These are phyloP conservation scores for Colletotrichum endophyticum DNA, from an alignment of 2,329 filamentous ascomycete genomes.

Conservation along the genomic window DNA sequence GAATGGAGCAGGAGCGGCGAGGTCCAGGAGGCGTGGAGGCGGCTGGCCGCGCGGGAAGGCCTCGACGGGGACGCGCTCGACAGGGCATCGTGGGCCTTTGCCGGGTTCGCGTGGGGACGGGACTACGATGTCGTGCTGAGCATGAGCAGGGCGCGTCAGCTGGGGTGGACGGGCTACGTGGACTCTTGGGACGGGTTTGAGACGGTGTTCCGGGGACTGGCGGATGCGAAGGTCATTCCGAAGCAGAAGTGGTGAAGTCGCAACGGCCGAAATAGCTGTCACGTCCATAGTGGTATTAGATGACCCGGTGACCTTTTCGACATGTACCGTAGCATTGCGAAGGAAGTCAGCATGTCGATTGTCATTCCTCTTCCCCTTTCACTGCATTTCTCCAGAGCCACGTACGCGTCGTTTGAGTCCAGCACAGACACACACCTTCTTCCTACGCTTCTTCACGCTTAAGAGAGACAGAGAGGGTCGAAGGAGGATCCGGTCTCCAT, in stretches of 20 bases:
- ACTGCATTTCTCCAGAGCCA: background rate
- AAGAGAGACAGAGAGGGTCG: background rate
- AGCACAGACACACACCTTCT: background rate
- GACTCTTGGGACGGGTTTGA: background rate
- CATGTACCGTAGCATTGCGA: background rate
- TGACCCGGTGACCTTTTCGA: background rate
- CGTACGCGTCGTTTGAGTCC: background rate
- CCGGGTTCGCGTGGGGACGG: slow-evolving; percentile 46
- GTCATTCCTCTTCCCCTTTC: background rate
- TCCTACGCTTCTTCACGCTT: background rate
- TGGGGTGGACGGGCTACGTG: slow-evolving; percentile 42
- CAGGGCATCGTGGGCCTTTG: slow-evolving; percentile 46
- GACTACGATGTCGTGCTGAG: slow-evolving; percentile 43
- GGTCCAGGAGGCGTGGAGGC: slow-evolving; percentile 43
- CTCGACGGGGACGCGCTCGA: slow-evolving; percentile 39
- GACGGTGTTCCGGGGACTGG: slow-evolving; percentile 30
- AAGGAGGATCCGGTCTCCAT: background rate
- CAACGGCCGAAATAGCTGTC: background rate
- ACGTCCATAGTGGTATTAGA: background rate
- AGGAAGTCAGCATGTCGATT: background rate
- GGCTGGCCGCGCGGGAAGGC: slow-evolving; percentile 39
- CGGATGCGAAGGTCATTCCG: slow-evolving; percentile 29
- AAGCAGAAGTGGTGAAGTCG: background rate
- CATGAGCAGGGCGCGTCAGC: slow-evolving; percentile 48
- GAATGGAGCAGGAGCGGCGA: slow-evolving; percentile 43